Evolutionary conservation across 176 grass and related monocot species (phyloP).

Genomic region (Musa acuminata): DNA sequence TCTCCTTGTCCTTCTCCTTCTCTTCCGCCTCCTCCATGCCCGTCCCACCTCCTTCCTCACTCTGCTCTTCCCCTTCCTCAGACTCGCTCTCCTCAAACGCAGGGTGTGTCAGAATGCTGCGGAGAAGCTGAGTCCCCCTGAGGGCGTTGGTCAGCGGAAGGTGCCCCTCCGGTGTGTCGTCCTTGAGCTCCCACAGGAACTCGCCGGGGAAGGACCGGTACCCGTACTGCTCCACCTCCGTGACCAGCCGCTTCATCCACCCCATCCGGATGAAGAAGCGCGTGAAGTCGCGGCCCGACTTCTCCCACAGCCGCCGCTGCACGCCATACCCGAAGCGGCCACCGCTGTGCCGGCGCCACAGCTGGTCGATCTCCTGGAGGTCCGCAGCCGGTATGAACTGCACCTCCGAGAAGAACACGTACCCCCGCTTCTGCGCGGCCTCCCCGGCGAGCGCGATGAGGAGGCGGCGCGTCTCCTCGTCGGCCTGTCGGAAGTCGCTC

Average conservation of each 20-base stretch:
- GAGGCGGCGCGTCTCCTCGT: constrained; percentile 75
- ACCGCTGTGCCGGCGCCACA: constrained; percentile 62
- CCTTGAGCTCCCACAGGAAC: constrained; percentile 84
- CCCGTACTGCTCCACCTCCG: constrained; percentile 73
- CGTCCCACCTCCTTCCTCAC: constrained; percentile 17
- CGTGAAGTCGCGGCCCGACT: constrained; percentile 62
- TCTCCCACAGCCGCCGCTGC: constrained; percentile 77
- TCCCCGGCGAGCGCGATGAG: constrained; percentile 72
- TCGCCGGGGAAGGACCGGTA: constrained; percentile 82
- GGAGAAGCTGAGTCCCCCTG: constrained; percentile 75
- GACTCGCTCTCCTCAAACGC: constrained; percentile 33
- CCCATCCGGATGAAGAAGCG: constrained; percentile 72
- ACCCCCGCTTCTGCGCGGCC: constrained; percentile 66
- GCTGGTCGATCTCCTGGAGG: constrained; percentile 55
- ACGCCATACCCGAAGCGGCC: constrained; percentile 80
- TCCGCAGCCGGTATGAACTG: constrained; percentile 56
- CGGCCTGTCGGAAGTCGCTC: constrained; percentile 54
- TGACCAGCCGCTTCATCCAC: constrained; percentile 99
- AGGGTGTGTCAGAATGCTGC: constrained; percentile 58
- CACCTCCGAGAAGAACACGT: constrained; percentile 96
- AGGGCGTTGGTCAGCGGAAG: constrained; percentile 91
- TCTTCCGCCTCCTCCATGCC: constrained; percentile 6
- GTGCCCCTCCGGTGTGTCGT: constrained; percentile 72
- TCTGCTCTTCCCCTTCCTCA: constrained; percentile 8
- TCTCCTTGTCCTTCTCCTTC: constrained; percentile 31